Evolutionary conservation across 1,284 basidiomycete species (phyloP).

Genomic region (Inonotus hispidus): DNA sequence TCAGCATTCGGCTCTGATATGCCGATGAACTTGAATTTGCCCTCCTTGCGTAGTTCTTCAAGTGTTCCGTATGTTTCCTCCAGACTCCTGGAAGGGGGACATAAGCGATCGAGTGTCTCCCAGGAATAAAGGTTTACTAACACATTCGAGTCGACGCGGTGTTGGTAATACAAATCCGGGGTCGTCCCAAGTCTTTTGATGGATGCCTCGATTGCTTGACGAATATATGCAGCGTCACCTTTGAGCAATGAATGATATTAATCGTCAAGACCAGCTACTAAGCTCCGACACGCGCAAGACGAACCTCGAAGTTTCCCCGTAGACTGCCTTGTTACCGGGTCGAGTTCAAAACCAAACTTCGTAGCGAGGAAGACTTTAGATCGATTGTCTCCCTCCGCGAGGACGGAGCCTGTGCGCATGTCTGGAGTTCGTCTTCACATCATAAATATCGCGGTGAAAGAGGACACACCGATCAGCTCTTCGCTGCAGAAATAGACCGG

Average conservation of each 20-base stretch:
- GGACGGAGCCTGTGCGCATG: conserved; percentile 15
- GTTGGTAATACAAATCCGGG: conserved; percentile 20
- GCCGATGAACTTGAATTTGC: conserved; percentile 34
- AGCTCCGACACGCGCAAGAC: neutral
- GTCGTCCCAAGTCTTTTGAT: conserved; percentile 18
- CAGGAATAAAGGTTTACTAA: neutral
- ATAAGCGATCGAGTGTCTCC: neutral
- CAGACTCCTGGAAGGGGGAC: conserved; percentile 14
- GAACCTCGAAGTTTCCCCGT: conserved; percentile 17
- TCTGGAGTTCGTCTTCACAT: neutral
- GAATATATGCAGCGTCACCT: conserved; percentile 18
- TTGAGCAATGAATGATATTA: neutral
- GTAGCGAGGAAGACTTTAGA: conserved; percentile 23
- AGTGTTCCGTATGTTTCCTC: conserved; percentile 21
- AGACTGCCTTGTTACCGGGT: conserved; percentile 6
- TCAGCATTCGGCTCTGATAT: conserved; percentile 34
- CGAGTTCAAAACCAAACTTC: conserved; percentile 20
- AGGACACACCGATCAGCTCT: conserved; percentile 15
- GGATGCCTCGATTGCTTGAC: conserved; percentile 16
- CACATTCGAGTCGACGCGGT: conserved; percentile 20
- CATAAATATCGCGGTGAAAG: neutral
- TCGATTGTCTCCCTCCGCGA: conserved; percentile 19
- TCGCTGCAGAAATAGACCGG: conserved; percentile 7
- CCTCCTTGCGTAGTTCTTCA: conserved; percentile 23
- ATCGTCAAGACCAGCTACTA: neutral